Percentiles rank a stretch among this genome's conserved stretches.
phyloP scores from a whole-genome alignment of 768 basidiomycete species.

The Baorangia bicolor region DNA sequence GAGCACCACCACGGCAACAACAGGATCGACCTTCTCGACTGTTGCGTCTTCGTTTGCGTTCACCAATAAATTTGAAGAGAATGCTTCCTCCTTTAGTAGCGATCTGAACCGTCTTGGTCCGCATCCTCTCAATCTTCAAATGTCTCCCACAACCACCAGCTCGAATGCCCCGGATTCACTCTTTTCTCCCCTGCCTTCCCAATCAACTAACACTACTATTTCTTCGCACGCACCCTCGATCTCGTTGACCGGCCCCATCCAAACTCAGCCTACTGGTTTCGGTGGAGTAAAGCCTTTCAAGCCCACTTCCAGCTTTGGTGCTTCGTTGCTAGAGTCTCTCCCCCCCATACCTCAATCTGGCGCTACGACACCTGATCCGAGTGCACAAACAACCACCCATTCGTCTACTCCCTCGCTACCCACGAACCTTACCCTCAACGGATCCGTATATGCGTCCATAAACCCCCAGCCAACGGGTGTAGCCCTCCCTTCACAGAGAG shows the following conservation, averaged over 20 bases:
- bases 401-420: conserved; percentile 27
- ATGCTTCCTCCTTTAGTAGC: not conserved
- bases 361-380: conserved; percentile 44
- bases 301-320: conserved; percentile 78
- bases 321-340: conserved; percentile 66
- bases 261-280: conserved; percentile 49
- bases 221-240: conserved; percentile 35
- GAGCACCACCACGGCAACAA: conserved; percentile 17
- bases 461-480: conserved; percentile 37
- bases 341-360: conserved; percentile 70
- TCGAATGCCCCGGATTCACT: conserved; percentile 48
- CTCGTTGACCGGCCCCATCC: conserved; percentile 33
- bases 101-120: conserved; percentile 17
- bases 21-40: conserved; percentile 56
- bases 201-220: conserved; percentile 47
- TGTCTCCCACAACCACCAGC: conserved; percentile 37
- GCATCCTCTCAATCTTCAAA: conserved; percentile 30
- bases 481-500: conserved; percentile 2
- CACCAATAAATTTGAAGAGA: conserved; percentile 34
- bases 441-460: conserved; percentile 19
- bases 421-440: conserved; percentile 13
- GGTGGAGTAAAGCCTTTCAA: conserved; percentile 78
- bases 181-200: conserved; percentile 47
- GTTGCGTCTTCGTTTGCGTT: conserved; percentile 75
- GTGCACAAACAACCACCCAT: conserved; percentile 10